phyloP scores from a whole-genome alignment of 1,139 yeast species.

The Yamadazyma aaseri region DNA sequence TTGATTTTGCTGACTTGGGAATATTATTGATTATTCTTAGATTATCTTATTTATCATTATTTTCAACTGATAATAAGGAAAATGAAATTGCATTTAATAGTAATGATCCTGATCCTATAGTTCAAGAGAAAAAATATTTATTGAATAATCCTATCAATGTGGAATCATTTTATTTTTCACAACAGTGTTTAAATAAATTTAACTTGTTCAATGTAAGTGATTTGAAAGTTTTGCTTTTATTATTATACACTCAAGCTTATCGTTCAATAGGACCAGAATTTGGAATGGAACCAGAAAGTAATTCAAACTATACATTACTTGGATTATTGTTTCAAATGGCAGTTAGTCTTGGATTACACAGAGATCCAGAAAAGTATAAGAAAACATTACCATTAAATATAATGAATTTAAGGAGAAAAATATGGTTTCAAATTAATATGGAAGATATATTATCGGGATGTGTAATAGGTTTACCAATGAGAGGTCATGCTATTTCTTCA shows the following conservation, averaged over 20 bases:
- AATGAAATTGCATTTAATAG: slow-evolving; percentile 25
- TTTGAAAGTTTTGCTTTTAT: slow-evolving; percentile 23
- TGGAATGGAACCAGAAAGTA: slow-evolving; percentile 42
- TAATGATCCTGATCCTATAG: slow-evolving; percentile 24
- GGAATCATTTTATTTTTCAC: slow-evolving; percentile 29
- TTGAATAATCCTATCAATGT: slow-evolving; percentile 17
- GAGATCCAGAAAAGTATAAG: slow-evolving; percentile 8
- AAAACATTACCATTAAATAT: slow-evolving; percentile 14
- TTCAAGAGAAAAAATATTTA: slow-evolving; percentile 7
- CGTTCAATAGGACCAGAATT: slow-evolving; percentile 47
- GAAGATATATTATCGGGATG: slow-evolving; percentile 34
- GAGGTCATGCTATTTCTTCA: slow-evolving; percentile 24
- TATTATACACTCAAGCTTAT: slow-evolving; percentile 31
- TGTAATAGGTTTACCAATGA: slow-evolving; percentile 34
- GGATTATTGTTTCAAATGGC: slow-evolving; percentile 38
- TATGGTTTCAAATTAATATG: slow-evolving; percentile 26
- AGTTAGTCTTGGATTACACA: slow-evolving; percentile 33
- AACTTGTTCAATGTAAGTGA: slow-evolving; percentile 35
- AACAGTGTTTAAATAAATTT: slow-evolving; percentile 37
- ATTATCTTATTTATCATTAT: slow-evolving; percentile 28
- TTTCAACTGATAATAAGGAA: slow-evolving; percentile 23
- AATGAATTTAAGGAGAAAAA: slow-evolving; percentile 20
- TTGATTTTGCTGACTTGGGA: slow-evolving; percentile 34
- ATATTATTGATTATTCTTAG: slow-evolving; percentile 26
- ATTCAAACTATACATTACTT: slow-evolving; percentile 19